phyloP scores from a whole-genome alignment of 495 filamentous ascomycete genomes.

The Trichoderma reesei region DNA sequence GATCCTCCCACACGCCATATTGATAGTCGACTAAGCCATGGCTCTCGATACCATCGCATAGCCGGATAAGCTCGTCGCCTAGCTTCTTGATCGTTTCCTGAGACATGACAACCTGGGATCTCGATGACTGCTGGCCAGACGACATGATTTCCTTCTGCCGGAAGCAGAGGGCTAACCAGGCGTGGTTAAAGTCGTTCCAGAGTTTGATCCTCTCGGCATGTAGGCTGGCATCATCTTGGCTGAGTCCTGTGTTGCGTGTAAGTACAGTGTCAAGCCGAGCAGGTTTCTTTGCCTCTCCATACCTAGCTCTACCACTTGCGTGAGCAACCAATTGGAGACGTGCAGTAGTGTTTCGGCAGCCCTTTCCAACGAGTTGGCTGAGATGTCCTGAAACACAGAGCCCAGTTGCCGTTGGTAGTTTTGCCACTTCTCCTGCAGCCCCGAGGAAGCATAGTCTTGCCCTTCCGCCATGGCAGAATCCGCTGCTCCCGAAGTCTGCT shows the following conservation, averaged over 20 bases:
- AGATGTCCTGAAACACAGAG: constrained; percentile 65
- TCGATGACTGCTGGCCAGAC: constrained; percentile 47
- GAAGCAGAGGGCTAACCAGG: constrained; percentile 82
- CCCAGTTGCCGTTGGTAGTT: constrained; percentile 65
- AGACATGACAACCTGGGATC: constrained; percentile 55
- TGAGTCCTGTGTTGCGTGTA: constrained; percentile 27
- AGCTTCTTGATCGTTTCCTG: constrained; percentile 64
- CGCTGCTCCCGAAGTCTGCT: constrained; percentile 29
- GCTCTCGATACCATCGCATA: constrained; percentile 79
- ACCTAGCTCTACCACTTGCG: constrained; percentile 78
- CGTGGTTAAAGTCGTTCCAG: constrained; percentile 92
- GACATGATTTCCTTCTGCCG: constrained; percentile 73
- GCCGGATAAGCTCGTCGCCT: constrained; percentile 67
- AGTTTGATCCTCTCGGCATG: constrained; percentile 65
- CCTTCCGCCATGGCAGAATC: constrained; percentile 36
- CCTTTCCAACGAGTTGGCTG: constrained; percentile 59
- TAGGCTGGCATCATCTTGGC: constrained; percentile 59
- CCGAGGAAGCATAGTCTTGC: constrained; percentile 26
- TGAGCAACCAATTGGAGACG: constrained; percentile 78
- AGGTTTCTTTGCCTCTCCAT: constrained; percentile 30
- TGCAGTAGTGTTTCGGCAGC: constrained; percentile 64
- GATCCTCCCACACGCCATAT: constrained; percentile 92
- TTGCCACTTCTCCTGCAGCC: constrained; percentile 55
- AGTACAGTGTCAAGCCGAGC: constrained; percentile 13
- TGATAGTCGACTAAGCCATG: constrained; percentile 94